Evolutionary conservation across 768 basidiomycete genomes (phyloP).

Genomic region (Podaxis sp.): DNA sequence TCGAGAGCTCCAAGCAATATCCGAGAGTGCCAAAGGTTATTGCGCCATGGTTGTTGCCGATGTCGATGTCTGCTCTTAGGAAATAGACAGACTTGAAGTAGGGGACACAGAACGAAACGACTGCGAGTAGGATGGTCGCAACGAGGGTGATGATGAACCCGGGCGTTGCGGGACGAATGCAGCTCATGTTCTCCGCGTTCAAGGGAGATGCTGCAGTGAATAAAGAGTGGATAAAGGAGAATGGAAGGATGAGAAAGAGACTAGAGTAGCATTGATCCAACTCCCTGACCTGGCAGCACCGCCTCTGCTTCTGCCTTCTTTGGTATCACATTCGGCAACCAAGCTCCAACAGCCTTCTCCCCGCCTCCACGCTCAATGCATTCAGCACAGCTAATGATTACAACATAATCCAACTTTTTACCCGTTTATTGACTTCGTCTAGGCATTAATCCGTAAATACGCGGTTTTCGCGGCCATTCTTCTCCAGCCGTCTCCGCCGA

Average conservation of each 20-base stretch:
- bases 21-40: constrained; percentile 90
- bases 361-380: not conserved
- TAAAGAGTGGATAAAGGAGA: not conserved
- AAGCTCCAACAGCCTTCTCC: not conserved
- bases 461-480: no score
- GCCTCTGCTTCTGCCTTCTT: constrained; percentile 1
- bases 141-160: constrained; percentile 80
- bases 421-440: not conserved
- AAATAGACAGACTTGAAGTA: constrained; percentile 88
- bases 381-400: not conserved
- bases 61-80: constrained; percentile 67
- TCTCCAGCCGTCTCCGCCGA: not conserved
- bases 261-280: not conserved
- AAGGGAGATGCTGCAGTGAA: not conserved
- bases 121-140: constrained; percentile 76
- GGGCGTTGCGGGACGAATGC: constrained; percentile 83
- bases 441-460: not conserved
- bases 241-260: not conserved
- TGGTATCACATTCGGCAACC: not conserved
- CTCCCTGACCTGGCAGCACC: not conserved
- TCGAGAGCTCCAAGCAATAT: constrained; percentile 67
- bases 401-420: not conserved
- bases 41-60: constrained; percentile 43
- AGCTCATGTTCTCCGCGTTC: constrained; percentile 41
- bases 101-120: constrained; percentile 91